These are phyloP conservation scores for Populus simonii DNA, from an alignment of 345 rosid species.

Conservation along the genomic window DNA sequence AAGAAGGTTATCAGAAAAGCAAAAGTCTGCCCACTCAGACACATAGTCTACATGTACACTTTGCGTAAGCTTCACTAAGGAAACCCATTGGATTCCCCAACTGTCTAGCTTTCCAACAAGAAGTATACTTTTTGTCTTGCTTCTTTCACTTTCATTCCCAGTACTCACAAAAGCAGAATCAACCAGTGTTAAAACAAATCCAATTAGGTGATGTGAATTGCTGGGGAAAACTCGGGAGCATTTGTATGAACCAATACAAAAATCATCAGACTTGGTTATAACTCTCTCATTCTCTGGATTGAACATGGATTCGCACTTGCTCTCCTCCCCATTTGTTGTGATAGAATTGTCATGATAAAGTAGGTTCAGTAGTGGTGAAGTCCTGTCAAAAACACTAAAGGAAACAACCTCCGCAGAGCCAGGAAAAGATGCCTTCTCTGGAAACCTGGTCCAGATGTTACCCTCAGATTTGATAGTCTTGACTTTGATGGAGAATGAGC, in stretches of 20 bases:
- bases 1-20: conserved; percentile 75
- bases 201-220: conserved; percentile 64
- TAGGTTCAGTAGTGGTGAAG: conserved; percentile 40
- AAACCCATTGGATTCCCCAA: conserved; percentile 82
- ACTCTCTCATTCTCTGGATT: conserved; percentile 29
- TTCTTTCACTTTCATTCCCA: conserved; percentile 35
- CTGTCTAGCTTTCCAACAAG: conserved; percentile 57
- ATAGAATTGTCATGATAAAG: conserved; percentile 32
- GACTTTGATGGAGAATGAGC: conserved; percentile 58
- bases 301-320: conserved; percentile 22
- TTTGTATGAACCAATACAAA: conserved; percentile 42
- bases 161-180: conserved; percentile 34
- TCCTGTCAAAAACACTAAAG: conserved; percentile 54
- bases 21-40: conserved; percentile 75
- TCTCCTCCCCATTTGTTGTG: conserved; percentile 21
- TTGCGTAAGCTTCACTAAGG: conserved; percentile 59
- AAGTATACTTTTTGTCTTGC: conserved; percentile 38
- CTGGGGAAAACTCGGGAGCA: conserved; percentile 80
- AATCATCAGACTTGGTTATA: conserved; percentile 27
- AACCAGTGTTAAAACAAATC: conserved; percentile 58
- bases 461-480: conserved; percentile 63
- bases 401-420: conserved; percentile 77
- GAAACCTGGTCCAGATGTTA: conserved; percentile 59
- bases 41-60: conserved; percentile 30
- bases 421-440: conserved; percentile 64